Evolutionary conservation across 2,329 filamentous ascomycete species (phyloP).

Genomic region (Stachybotrys elegans): DNA sequence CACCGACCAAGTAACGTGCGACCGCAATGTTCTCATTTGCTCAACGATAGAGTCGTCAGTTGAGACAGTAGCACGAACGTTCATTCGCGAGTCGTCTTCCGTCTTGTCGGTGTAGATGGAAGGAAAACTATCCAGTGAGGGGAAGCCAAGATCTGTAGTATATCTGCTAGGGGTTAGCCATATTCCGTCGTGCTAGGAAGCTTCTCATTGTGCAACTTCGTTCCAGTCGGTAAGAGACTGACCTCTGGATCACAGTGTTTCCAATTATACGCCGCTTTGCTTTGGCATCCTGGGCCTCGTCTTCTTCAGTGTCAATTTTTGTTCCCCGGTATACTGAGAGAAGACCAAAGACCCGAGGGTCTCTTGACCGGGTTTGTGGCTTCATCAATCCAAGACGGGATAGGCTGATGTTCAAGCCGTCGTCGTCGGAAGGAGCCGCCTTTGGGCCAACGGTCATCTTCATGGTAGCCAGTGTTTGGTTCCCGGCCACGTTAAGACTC

Average conservation of each 20-base stretch:
- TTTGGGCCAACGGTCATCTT: constrained; percentile 54
- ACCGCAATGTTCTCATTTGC: constrained; percentile 61
- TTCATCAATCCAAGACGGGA: constrained; percentile 20
- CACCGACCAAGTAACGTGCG: constrained; percentile 58
- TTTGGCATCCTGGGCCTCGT: constrained; percentile 6
- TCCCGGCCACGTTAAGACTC: constrained; percentile 69
- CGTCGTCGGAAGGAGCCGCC: constrained; percentile 21
- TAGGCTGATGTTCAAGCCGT: constrained; percentile 24
- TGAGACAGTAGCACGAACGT: constrained; percentile 56
- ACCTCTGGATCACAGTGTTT: constrained; percentile 22
- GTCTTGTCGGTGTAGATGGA: constrained; percentile 59
- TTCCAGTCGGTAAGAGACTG: constrained; percentile 6
- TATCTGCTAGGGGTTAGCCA: constrained; percentile 27
- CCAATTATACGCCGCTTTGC: constrained; percentile 17
- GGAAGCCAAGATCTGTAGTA: constrained; percentile 57
- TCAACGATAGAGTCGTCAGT: constrained; percentile 70
- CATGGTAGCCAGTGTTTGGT: constrained; percentile 71
- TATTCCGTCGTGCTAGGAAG: no score
- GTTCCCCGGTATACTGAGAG: constrained; percentile 17
- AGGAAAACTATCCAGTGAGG: constrained; percentile 80
- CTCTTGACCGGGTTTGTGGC: constrained; percentile 6
- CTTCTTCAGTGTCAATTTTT: constrained; percentile 1
- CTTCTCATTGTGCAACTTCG: no score
- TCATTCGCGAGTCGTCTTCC: constrained; percentile 25
- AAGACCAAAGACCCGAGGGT: constrained; percentile 22